Evolutionary conservation across 148 eudicot species (phyloP), one percentile per base, ranked within the genome.

Genomic region (Chenopodium album): DNA sequence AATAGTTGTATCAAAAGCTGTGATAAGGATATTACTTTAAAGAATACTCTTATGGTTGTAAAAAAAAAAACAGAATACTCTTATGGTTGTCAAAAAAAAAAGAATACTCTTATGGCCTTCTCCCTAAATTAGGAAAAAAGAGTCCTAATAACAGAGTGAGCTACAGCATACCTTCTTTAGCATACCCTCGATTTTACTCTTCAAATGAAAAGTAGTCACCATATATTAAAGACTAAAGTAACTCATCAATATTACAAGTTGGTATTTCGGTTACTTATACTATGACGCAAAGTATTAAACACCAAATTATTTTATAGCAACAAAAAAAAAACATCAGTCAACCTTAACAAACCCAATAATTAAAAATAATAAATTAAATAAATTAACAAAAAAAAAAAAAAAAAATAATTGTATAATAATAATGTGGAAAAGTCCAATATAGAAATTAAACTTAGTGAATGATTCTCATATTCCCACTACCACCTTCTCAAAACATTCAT

Each of bases 211-310:
- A 56, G 62, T 56, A 56, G 62, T 56, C 19, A 4, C 62, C 22
- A 17, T 56, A 62, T 5, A 62, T 20, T 7, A 62, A 62, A 20
- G 26, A 62, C 1, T 20, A n/a, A 62, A 62, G 66, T 62, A 20
- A 62, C 23, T 7, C 2, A 9, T 20, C 9, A 62, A 19, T 59
- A 65, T 28, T 48, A 67, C 59, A 56, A 28, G 48, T 23, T 17
- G 37, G 60, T 81, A 66, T 48, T n/a, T 26, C 50, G 82, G 82
- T 80, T 67, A 77, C 62, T 71, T 70, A 71, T 70, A 64, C 67
- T 60, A 71, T 28, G 78, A 84, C 86, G 83, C 86, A 76, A 84
- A 84, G 80, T 84, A 84, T 80, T 32, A 10, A 34, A 5, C n/a
- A n/a, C 32, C 6, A 44, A 2, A 41, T 41, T 41, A 41, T 41